Base-by-base conservation (phyloP, 75 land plant species). In the Azolla pinnata region DNA sequence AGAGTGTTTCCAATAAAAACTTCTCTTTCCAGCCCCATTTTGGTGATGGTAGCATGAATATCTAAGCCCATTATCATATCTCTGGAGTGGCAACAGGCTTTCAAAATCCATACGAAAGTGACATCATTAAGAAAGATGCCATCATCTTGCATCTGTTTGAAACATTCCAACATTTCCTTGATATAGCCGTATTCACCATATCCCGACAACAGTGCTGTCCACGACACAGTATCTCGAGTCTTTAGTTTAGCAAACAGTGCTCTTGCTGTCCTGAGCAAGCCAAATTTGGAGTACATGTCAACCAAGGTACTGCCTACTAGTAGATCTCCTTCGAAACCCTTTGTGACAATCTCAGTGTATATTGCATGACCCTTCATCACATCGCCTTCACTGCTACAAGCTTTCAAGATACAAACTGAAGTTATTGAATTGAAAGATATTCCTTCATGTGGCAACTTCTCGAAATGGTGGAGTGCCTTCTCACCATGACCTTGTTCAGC, bases 241-340 rank as follows among this genome's bases (percentile, higher is more conserved):
- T 16, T 24, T 71, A 75, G 56, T 31, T 33, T 58, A 49, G 82
- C 68, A 72, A 86, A 86, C n/a, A 86, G 61, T 57, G 61, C 59
- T 55, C 54, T 67, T 21, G 86, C 83, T 27, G 61, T 59, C 2
- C 44, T 10, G 18, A 80, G 51, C 38, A 61, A 73, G 25, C 83
- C 83, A 3, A 71, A 72, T 62, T 79, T 79, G 21, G 75, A 75
- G 60, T 79, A 79, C 79, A 79, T 60, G 56, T 79, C 79, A 71
- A 79, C 48, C 7, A 79, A 62, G 29, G 75, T 67, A 21, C 67
- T 75, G 16, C 62, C 68, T 0, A 79, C 70, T 56, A 69, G 68
- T 2, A 79, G 54, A 44, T 78, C 76, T 20, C 55, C 23, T 9
- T 71, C 46, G 0, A 79, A 40, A 54, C 56, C 33, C 26, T 45